These are phyloP conservation scores for Neurospora sp. DNA, from an alignment of 2,329 filamentous ascomycete genomes.

Conservation along the genomic window DNA sequence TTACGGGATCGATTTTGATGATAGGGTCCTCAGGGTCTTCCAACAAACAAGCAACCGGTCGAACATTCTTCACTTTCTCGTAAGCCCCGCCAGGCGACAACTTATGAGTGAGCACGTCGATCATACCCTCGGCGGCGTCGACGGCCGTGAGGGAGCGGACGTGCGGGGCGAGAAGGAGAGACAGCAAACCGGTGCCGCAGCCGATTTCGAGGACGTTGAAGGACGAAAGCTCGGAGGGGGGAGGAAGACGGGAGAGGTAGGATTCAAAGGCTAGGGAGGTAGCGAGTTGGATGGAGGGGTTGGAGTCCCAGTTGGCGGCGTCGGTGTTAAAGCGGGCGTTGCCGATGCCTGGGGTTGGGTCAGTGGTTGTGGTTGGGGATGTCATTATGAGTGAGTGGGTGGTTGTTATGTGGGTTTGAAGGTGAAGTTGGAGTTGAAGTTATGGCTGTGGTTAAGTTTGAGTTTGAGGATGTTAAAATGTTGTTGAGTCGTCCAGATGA, in stretches of 20 bases:
- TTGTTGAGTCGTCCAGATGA: background rate
- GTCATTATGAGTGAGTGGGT: background rate
- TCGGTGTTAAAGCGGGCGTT: slow-evolving; percentile 45
- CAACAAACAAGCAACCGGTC: slow-evolving; percentile 35
- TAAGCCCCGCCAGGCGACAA: slow-evolving; percentile 15
- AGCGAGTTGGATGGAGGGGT: slow-evolving; percentile 37
- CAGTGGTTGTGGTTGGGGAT: background rate
- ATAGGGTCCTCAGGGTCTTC: slow-evolving; percentile 37
- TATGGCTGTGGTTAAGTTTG: background rate
- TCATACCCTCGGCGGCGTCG: slow-evolving; percentile 46
- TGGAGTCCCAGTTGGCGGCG: slow-evolving; percentile 44
- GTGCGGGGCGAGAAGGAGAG: slow-evolving; percentile 36
- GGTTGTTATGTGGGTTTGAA: background rate
- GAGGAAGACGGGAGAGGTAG: slow-evolving; percentile 30
- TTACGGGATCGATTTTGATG: slow-evolving; percentile 26
- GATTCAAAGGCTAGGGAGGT: slow-evolving; percentile 34
- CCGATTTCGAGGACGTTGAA: slow-evolving; percentile 46
- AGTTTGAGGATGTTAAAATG: background rate
- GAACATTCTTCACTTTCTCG: slow-evolving; percentile 27
- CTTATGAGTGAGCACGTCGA: slow-evolving; percentile 38
- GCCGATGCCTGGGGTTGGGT: background rate
- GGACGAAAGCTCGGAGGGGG: slow-evolving; percentile 14
- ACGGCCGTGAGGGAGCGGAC: slow-evolving; percentile 40
- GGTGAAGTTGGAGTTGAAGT: background rate
- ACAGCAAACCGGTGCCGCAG: slow-evolving; percentile 46